Evolutionary conservation across 768 basidiomycete species (phyloP), one percentile per base, ranked within the genome.

Genomic region (Suillus clintonianus): DNA sequence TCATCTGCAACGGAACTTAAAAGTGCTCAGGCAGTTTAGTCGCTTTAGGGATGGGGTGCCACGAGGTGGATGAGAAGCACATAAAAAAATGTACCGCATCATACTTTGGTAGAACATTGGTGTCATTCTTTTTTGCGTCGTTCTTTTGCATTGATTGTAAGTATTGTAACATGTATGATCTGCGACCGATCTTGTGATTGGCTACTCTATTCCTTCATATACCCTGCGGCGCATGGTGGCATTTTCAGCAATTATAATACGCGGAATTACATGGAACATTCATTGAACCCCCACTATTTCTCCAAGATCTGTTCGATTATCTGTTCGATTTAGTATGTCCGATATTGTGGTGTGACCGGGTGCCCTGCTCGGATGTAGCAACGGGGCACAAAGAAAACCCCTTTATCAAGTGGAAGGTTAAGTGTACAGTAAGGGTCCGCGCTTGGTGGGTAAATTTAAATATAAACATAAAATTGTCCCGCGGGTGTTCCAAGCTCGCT

Each of bases 101-200:
- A 27, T 48, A 47, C 57, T 53, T 37, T 32, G 13, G 45, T 63
- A 63, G 62, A 59, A 30, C 43, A 59, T 50, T 51, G 62, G 36
- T 48, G 24, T 50, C 59, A 50, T 60, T 63, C 41, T 60, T 59
- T 47, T 45, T 62, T 62, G 55, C 42, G 19, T 63, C 34, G 58
- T 42, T 61, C 32, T 43, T 43, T 41, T 63, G 24, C 47, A 60
- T 47, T 19, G 8, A 19, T 59, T 58, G 56, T 59, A 62, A 57
- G 55, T 34, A 27, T 60, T 63, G 59, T 63, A 63, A 48, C 57
- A 60, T 53, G 51, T 53, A 60, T 32, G 62, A 60, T 60, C 37
- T 63, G 42, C 58, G n/a, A 24, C 47, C 47, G 34, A 59, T 59
- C 42, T 43, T n/a, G n/a, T n/a, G n/a, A n/a, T n/a, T 30, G 36